Evolutionary conservation across 2,329 filamentous ascomycete species (phyloP).

Genomic region (Alternaria panax): DNA sequence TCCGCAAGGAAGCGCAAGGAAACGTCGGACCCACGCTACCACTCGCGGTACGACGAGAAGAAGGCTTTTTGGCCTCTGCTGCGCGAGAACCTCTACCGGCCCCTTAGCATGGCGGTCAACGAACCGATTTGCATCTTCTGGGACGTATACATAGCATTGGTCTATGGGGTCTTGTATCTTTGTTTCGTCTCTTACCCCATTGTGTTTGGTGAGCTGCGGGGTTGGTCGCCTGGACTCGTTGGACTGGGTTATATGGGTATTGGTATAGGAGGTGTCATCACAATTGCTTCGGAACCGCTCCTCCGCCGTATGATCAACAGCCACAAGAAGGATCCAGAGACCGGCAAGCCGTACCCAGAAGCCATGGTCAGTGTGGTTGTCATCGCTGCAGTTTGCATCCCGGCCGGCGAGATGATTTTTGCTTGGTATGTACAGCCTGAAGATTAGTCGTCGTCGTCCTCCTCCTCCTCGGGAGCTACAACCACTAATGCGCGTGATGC

Average conservation of each 20-base stretch:
- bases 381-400: constrained; percentile 75
- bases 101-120: constrained; percentile 77
- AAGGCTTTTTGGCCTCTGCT: constrained; percentile 70
- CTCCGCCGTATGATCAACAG: constrained; percentile 79
- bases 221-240: constrained; percentile 75
- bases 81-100: constrained; percentile 77
- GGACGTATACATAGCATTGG: constrained; percentile 74
- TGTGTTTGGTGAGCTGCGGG: constrained; percentile 76
- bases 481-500: not conserved
- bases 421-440: constrained; percentile 64
- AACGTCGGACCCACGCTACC: constrained; percentile 77
- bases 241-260: constrained; percentile 82
- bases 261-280: constrained; percentile 62
- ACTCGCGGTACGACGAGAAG: constrained; percentile 81
- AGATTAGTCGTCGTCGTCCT: not conserved
- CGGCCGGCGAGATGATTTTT: constrained; percentile 83
- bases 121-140: constrained; percentile 89
- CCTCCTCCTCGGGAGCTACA: not conserved
- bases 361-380: constrained; percentile 82
- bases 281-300: constrained; percentile 68
- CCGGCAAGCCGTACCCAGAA: constrained; percentile 77
- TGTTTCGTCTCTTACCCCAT: constrained; percentile 92
- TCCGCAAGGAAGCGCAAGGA: constrained; percentile 72
- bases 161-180: constrained; percentile 87
- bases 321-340: constrained; percentile 76